Evolutionary conservation across 2,329 filamentous ascomycete genomes (phyloP).

Genomic region (Monilinia laxa): DNA sequence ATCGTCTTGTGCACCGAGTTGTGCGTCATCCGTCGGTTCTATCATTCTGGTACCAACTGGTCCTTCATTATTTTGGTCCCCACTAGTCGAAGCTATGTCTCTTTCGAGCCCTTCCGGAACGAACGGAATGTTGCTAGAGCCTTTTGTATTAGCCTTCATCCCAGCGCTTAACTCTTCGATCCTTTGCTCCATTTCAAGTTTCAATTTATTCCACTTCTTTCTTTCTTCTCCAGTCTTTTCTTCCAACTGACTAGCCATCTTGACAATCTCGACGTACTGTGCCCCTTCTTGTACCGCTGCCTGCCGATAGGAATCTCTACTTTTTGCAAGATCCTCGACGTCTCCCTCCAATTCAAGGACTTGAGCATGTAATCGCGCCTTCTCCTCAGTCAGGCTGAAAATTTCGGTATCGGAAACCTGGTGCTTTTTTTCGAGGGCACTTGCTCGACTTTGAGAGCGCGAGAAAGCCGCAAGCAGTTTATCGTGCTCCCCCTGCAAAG

Average conservation of each 20-base stretch:
- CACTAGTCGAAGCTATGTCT: neutral
- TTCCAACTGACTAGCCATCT: slow-evolving; percentile 38
- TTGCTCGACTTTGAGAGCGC: slow-evolving; percentile 49
- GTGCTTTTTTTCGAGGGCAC: slow-evolving; percentile 52
- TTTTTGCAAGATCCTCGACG: slow-evolving; percentile 49
- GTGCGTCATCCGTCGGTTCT: slow-evolving; percentile 5
- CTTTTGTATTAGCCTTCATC: slow-evolving; percentile 1
- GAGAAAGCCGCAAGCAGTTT: slow-evolving; percentile 52
- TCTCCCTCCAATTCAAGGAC: slow-evolving; percentile 49
- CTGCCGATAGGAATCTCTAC: slow-evolving; percentile 46
- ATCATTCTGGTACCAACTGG: slow-evolving; percentile 12
- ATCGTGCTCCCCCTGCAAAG: slow-evolving; percentile 54
- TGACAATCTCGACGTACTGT: slow-evolving; percentile 41
- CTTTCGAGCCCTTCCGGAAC: neutral
- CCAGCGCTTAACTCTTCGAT: slow-evolving; percentile 31
- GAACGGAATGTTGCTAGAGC: neutral
- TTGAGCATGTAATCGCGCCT: slow-evolving; percentile 49
- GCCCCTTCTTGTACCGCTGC: slow-evolving; percentile 39
- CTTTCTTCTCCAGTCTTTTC: slow-evolving; percentile 36
- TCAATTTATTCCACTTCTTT: slow-evolving; percentile 36
- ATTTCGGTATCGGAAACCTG: slow-evolving; percentile 52
- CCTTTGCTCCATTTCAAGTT: slow-evolving; percentile 36
- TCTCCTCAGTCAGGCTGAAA: slow-evolving; percentile 51
- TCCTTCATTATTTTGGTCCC: slow-evolving; percentile 27
- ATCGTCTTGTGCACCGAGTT: slow-evolving; percentile 20